phyloP scores from a whole-genome alignment of 2,329 filamentous ascomycete species.

The Neopestalotiopsis sp. region DNA sequence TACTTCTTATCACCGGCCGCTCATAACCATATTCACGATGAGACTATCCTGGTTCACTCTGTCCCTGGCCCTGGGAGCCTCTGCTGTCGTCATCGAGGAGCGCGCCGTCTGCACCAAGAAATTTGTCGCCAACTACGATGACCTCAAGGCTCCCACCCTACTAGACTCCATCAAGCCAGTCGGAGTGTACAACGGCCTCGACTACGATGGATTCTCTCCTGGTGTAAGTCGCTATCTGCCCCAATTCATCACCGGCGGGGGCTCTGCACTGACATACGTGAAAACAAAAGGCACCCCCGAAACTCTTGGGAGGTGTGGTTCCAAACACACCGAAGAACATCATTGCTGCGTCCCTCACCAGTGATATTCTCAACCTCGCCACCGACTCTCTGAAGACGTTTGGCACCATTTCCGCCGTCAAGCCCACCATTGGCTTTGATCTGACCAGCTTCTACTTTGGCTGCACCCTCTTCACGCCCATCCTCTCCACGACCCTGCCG shows the following conservation, averaged over 20 bases:
- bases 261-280: background rate
- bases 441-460: constrained; percentile 1
- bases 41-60: background rate
- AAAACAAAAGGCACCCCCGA: background rate
- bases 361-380: background rate
- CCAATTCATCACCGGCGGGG: background rate
- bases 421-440: background rate
- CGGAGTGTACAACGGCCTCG: background rate
- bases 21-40: background rate
- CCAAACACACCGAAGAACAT: background rate
- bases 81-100: background rate
- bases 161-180: background rate
- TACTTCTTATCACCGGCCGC: background rate
- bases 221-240: background rate
- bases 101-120: background rate
- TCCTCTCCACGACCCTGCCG: background rate
- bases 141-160: background rate
- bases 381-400: background rate
- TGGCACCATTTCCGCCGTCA: background rate
- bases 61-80: background rate
- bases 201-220: background rate
- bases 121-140: background rate
- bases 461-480: background rate
- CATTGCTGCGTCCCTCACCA: background rate
- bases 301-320: background rate